Evolutionary conservation across 257 asterid genomes (phyloP).

Genomic region (Primulina tabacum): DNA sequence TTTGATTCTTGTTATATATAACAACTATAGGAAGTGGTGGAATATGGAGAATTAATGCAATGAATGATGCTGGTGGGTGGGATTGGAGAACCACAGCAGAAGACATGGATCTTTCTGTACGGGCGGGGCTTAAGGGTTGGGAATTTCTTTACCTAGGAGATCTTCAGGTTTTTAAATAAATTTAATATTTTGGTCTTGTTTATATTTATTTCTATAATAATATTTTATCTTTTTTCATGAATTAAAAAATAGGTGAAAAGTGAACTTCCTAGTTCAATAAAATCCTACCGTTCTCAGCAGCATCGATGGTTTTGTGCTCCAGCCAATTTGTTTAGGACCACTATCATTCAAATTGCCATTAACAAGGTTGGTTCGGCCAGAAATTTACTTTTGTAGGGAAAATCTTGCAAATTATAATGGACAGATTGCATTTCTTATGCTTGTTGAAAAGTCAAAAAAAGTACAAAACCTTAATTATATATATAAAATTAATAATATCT

Average conservation of each 20-base stretch:
- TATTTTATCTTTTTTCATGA: too few species aligned
- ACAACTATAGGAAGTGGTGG: conserved; percentile 44
- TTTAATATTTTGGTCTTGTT: too few species aligned
- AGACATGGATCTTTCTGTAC: conserved; percentile 54
- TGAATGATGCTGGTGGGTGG: conserved; percentile 49
- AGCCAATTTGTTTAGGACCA: conserved; percentile 72
- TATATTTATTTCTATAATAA: too few species aligned
- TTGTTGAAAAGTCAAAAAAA: too few species aligned
- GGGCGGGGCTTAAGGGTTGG: conserved; percentile 52
- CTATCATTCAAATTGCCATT: conserved; percentile 45
- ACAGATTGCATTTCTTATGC: too few species aligned
- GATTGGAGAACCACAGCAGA: conserved; percentile 49
- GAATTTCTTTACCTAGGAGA: conserved; percentile 42
- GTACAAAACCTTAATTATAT: too few species aligned
- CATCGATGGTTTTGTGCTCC: conserved; percentile 85
- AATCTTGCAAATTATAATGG: too few species aligned
- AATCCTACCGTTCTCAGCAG: conserved; percentile 68
- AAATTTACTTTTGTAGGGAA: too few species aligned
- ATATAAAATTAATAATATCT: too few species aligned
- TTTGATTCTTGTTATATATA: too few species aligned
- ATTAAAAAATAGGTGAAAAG: conserved; percentile 49
- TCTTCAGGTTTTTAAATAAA: conserved; percentile 21
- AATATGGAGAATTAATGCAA: conserved; percentile 44
- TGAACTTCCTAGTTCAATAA: conserved; percentile 74
- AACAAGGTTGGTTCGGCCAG: conserved; percentile 42